Evolutionary conservation across 495 filamentous ascomycete genomes (phyloP).

Genomic region (Penicillium maclennaniae): DNA sequence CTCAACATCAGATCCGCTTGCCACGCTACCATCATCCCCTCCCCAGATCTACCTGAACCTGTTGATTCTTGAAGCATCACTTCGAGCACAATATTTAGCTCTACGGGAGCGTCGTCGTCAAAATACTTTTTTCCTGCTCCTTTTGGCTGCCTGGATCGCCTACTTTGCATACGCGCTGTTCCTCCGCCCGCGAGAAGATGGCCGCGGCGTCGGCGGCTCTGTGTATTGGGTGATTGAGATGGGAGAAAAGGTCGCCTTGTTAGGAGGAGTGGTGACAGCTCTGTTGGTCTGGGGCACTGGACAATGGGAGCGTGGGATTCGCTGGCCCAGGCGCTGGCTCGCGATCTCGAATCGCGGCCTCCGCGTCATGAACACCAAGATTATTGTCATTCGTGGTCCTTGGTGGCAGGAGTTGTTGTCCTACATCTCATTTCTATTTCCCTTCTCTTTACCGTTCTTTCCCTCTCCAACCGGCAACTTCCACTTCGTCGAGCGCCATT

Average conservation of each 20-base stretch:
- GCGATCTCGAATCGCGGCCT: slow-evolving; percentile 83
- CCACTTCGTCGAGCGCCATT: slow-evolving; percentile 57
- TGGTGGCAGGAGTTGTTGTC: slow-evolving; percentile 76
- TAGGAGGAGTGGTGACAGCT: slow-evolving; percentile 79
- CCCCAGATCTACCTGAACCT: slow-evolving; percentile 99
- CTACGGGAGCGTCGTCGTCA: slow-evolving; percentile 84
- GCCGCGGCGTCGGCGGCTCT: slow-evolving; percentile 80
- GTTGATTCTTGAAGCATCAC: slow-evolving; percentile 89
- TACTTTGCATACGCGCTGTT: slow-evolving; percentile 87
- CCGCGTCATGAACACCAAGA: slow-evolving; percentile 88
- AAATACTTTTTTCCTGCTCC: slow-evolving; percentile 87
- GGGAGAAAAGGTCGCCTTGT: slow-evolving; percentile 78
- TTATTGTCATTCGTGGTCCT: slow-evolving; percentile 79
- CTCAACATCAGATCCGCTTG: slow-evolving; percentile 65
- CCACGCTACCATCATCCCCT: slow-evolving; percentile 79
- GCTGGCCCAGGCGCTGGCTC: slow-evolving; percentile 92
- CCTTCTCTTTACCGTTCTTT: slow-evolving; percentile 64
- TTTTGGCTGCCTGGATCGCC: slow-evolving; percentile 73
- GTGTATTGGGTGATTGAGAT: slow-evolving; percentile 95
- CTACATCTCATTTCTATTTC: slow-evolving; percentile 69
- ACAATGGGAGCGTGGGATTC: slow-evolving; percentile 89
- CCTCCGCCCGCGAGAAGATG: slow-evolving; percentile 85
- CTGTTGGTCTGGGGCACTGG: slow-evolving; percentile 89
- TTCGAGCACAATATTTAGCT: slow-evolving; percentile 88
- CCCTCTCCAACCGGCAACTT: slow-evolving; percentile 60